Evolutionary conservation across 2,329 filamentous ascomycete genomes (phyloP).

Genomic region (Alternaria conjuncta): DNA sequence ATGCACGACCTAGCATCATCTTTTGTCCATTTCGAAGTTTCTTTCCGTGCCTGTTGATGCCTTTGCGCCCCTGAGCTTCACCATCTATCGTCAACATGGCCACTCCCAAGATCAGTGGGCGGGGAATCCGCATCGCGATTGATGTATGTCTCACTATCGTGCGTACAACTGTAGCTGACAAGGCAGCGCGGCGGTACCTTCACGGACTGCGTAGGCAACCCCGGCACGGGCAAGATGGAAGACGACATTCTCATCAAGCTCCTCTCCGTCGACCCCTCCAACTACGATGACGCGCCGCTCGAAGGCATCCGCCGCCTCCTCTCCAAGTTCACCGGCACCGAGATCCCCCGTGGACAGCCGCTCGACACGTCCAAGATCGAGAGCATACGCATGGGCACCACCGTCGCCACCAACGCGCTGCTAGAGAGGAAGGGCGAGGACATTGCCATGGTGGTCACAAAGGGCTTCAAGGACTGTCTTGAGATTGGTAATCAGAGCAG

Average conservation of each 20-base stretch:
- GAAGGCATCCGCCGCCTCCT: slow-evolving; percentile 90
- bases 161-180: background rate
- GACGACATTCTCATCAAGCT: slow-evolving; percentile 86
- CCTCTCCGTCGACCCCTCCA: slow-evolving; percentile 85
- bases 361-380: slow-evolving; percentile 85
- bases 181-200: slow-evolving; percentile 81
- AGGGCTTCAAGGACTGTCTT: slow-evolving; percentile 86
- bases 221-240: slow-evolving; percentile 69
- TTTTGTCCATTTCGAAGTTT: background rate
- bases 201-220: slow-evolving; percentile 88
- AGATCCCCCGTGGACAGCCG: slow-evolving; percentile 79
- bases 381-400: slow-evolving; percentile 94
- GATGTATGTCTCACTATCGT: slow-evolving; percentile 41
- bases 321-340: slow-evolving; percentile 73
- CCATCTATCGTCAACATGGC: slow-evolving; percentile 24
- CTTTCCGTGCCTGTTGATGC: background rate
- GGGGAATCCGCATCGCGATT: slow-evolving; percentile 77
- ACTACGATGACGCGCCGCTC: slow-evolving; percentile 88
- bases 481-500: slow-evolving; percentile 90
- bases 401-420: slow-evolving; percentile 89
- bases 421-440: slow-evolving; percentile 89
- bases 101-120: slow-evolving; percentile 39
- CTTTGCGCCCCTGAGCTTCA: background rate
- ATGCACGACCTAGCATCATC: background rate
- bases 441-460: slow-evolving; percentile 85